Base-by-base conservation (phyloP, 257 asterid genomes). In the Nyctanthes arbortristis region DNA sequence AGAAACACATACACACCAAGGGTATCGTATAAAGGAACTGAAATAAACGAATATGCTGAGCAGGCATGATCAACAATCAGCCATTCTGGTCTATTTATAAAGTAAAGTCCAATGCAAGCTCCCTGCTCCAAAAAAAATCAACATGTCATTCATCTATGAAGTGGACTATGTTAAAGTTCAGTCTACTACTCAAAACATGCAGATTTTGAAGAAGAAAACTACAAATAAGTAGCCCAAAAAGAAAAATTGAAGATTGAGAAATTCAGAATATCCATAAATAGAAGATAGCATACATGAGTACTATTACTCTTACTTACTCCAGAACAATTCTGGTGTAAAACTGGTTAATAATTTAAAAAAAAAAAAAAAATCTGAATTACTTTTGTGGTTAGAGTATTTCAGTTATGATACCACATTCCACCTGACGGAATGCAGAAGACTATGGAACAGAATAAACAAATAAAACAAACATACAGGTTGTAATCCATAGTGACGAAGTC, bases 11-110 rank as follows among this genome's bases (percentile, higher is more conserved):
- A 87, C 97, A 66, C 64, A 93, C 99, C 97, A 66, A 93, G 96
- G 70, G 99, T 93, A 80, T 93, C 99, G 63, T 93, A 93, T 82
- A 93, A 85, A 62, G 99, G 99, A 65, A 93, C 97, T 49, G 97
- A 93, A 59, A 81, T 78, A 78, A 77, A 90, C 10, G 99, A 89
- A 86, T 81, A 93, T 71, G 97, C 96, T 13, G 99, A 73, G 79
- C 99, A 93, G 66, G 96, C 96, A 78, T 93, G 96, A 76, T 93
- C 99, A 72, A 87, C 91, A 59, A 93, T 73, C 76, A 88, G 35
- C 99, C 99, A 93, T 77, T 93, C 99, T 7, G 97, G 97, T 70
- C 96, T 85, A 73, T 93, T 93, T 75, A 91, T 73, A 75, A 93
- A 93, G 73, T 87, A 91, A 76, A 93, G 88, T 68, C 99, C 99